Conservation (phyloP, 306 rosid genomes). For the Prunus persica region DNA sequence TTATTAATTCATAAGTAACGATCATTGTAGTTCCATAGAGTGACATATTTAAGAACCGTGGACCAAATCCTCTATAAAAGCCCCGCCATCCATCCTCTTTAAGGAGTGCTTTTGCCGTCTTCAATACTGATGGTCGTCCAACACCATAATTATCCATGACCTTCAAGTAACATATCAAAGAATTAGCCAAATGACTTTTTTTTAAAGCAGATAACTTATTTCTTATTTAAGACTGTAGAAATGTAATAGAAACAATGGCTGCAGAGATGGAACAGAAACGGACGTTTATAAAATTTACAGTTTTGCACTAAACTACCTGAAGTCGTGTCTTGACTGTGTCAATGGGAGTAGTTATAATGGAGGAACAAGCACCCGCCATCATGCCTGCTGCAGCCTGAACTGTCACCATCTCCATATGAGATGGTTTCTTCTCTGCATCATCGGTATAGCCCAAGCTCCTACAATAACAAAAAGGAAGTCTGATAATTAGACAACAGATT, state of each 20-base stretch:
- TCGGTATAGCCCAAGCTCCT: conserved; percentile 70
- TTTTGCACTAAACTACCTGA: conserved; percentile 46
- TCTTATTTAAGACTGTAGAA: background rate
- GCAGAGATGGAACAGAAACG: background rate
- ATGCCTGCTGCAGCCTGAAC: conserved; percentile 89
- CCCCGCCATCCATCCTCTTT: conserved; percentile 94
- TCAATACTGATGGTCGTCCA: conserved; percentile 81
- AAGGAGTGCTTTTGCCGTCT: conserved; percentile 61
- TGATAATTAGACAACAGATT: background rate
- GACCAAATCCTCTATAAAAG: conserved; percentile 84
- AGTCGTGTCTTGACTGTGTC: conserved; percentile 89
- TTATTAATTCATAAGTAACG: conserved; percentile 82
- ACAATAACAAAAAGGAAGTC: conserved; percentile 2
- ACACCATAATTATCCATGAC: conserved; percentile 72
- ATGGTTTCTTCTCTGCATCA: conserved; percentile 57
- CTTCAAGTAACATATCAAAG: conserved; percentile 28
- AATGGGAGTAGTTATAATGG: conserved; percentile 73
- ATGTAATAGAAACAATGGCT: background rate
- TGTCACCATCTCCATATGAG: conserved; percentile 65
- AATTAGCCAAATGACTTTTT: background rate
- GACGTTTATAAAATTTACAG: no score
- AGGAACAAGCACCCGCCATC: conserved; percentile 83
- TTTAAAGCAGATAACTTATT: background rate
- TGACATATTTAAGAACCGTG: conserved; percentile 82
- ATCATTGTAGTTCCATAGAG: conserved; percentile 88